These are phyloP conservation scores for Racocetra persica DNA, from an alignment of 371 early-diverging fungal species.

Conservation along the genomic window DNA sequence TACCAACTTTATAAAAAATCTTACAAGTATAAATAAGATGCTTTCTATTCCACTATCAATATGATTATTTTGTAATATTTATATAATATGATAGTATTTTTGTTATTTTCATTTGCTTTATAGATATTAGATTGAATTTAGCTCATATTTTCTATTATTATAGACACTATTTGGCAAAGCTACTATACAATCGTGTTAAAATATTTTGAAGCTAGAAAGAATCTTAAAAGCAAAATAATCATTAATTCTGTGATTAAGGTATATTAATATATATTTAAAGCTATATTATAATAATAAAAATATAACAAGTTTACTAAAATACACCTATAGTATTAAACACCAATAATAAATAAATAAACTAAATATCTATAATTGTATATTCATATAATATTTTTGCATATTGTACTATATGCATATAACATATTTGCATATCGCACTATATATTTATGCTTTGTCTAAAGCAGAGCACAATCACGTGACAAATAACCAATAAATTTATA, in stretches of 20 bases:
- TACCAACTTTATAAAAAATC: too few species aligned
- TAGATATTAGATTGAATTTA: slow-evolving; percentile 14
- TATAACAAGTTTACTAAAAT: too few species aligned
- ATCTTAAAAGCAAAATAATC: background rate
- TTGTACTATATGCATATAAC: too few species aligned
- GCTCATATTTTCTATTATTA: slow-evolving; percentile 38
- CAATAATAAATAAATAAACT: too few species aligned
- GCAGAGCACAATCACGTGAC: too few species aligned
- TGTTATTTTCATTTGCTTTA: slow-evolving; percentile 17
- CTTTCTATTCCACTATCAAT: slow-evolving; percentile 24
- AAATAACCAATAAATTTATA: too few species aligned
- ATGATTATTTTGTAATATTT: slow-evolving; percentile 12
- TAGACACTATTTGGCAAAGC: slow-evolving; percentile 16
- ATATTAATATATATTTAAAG: slow-evolving; percentile 1
- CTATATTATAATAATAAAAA: slow-evolving; percentile 26
- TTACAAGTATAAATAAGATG: background rate
- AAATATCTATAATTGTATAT: too few species aligned
- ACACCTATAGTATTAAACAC: too few species aligned
- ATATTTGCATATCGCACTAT: too few species aligned
- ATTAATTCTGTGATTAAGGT: slow-evolving; percentile 37
- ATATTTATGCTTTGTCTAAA: too few species aligned
- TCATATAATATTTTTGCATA: too few species aligned
- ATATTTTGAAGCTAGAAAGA: slow-evolving; percentile 17
- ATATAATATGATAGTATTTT: slow-evolving; percentile 32
- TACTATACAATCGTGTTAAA: background rate